phyloP scores from a whole-genome alignment of 345 rosid species.

The Rhodamnia argentea region DNA sequence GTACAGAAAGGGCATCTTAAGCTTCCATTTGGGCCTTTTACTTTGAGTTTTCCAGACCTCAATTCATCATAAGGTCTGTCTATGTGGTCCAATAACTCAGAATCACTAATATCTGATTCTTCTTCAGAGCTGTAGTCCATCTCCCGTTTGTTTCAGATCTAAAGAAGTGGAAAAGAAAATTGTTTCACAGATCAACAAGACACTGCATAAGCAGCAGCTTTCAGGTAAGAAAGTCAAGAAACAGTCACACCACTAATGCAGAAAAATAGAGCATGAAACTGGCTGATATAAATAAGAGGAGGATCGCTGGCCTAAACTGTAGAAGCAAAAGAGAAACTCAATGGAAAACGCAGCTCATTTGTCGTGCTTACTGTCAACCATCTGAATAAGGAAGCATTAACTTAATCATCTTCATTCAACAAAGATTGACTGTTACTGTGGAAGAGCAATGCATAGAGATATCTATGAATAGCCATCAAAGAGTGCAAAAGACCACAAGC shows the following conservation, averaged over 20 bases:
- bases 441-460: not conserved
- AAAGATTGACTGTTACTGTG: not conserved
- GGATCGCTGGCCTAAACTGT: not conserved
- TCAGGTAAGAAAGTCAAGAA: not conserved
- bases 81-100: conserved; percentile 49
- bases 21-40: conserved; percentile 38
- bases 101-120: conserved; percentile 76
- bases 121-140: conserved; percentile 62
- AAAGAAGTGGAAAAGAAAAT: not conserved
- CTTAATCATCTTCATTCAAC: not conserved
- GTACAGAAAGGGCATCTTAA: conserved; percentile 79
- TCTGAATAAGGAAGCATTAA: not conserved
- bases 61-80: conserved; percentile 55
- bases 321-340: not conserved
- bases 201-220: not conserved
- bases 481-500: not conserved
- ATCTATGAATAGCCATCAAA: not conserved
- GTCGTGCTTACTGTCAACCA: not conserved
- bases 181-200: not conserved
- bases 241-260: not conserved
- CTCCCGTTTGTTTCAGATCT: not conserved
- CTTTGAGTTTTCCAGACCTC: conserved; percentile 37
- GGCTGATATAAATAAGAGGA: not conserved
- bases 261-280: not conserved
- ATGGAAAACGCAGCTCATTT: not conserved